Evolutionary conservation across 2,329 filamentous ascomycete species (phyloP), one percentile per base, ranked within the genome.

Genomic region (Amphichorda felina): DNA sequence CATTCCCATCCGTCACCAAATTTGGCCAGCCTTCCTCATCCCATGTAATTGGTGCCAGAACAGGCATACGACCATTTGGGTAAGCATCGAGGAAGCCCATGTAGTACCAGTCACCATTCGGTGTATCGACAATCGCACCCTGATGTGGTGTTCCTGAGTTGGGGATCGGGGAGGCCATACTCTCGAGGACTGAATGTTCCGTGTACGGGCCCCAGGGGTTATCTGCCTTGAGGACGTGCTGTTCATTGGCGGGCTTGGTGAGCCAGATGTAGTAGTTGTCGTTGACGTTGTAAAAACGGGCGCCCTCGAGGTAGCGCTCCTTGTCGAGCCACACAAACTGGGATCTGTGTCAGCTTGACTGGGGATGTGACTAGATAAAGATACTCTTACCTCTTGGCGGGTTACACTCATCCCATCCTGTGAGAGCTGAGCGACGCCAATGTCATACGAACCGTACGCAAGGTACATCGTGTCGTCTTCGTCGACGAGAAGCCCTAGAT

Each of bases 401-500:
- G 63, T 60, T 36, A 68, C 50, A 28, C 53, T 55, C 2, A 66
- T 48, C 1, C 63, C 66, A 38, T 72, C 65, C 0, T 48, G 39
- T 19, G 60, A 62, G 8, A 75, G 57, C 45, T 71, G 59, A 2
- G 70, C 66, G 3, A 75, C 59, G 18, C 43, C 54, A 39, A 75
- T 61, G 2, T 63, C 53, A 0, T 52, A 62, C 37, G 57, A 63
- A 13, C 69, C 70, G 43, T 72, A 72, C 0, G 60, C 66, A 1
- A 75, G 61, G 35, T 74, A 75, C 58, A 73, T 68, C 2, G 60
- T 66, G 41, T 73, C 70, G 32, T 74, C 60, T 29, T 70, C 65
- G 35, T 75, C 71, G 30, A 75, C 59, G 13, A 75, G 50, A 2
- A 76, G 46, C 0, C 72, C 68, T 19, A 55, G 60, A 47, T 76